phyloP scores from a whole-genome alignment of 2,329 filamentous ascomycete species.

The Coniella vitis region DNA sequence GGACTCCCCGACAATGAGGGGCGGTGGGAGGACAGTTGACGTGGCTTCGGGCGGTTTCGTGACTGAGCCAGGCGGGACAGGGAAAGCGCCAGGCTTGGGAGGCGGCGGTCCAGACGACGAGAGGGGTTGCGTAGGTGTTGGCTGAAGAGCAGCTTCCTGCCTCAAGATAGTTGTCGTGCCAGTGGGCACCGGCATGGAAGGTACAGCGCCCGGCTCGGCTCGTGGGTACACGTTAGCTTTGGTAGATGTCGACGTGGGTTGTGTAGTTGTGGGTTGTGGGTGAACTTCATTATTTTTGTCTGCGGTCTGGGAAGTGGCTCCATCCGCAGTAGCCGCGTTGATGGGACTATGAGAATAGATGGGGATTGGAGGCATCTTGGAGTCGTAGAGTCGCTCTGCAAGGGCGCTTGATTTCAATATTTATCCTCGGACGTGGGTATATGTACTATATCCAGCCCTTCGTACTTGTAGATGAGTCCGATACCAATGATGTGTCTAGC shows the following conservation, averaged over 20 bases:
- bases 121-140: conserved; percentile 36
- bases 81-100: conserved; percentile 52
- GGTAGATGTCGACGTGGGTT: conserved; percentile 17
- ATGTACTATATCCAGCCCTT: too few relatives aligned
- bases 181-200: conserved; percentile 38
- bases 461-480: too few relatives aligned
- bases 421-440: too few relatives aligned
- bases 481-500: too few relatives aligned
- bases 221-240: conserved; percentile 28
- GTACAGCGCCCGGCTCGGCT: conserved; percentile 41
- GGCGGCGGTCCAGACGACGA: conserved; percentile 37
- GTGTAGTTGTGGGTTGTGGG: conserved; percentile 25
- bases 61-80: conserved; percentile 30
- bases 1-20: conserved; percentile 44
- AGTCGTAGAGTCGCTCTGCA: neutral
- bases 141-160: conserved; percentile 29
- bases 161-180: conserved; percentile 26
- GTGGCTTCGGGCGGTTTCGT: conserved; percentile 15
- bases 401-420: too few relatives aligned
- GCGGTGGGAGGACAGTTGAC: conserved; percentile 35
- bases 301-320: conserved; percentile 40
- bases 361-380: conserved; percentile 53
- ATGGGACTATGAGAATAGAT: conserved; percentile 55
- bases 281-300: conserved; percentile 8
- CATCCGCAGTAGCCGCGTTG: conserved; percentile 46